Base-by-base conservation (phyloP, 2,329 filamentous ascomycete genomes). In the Falciphora oryzae region DNA sequence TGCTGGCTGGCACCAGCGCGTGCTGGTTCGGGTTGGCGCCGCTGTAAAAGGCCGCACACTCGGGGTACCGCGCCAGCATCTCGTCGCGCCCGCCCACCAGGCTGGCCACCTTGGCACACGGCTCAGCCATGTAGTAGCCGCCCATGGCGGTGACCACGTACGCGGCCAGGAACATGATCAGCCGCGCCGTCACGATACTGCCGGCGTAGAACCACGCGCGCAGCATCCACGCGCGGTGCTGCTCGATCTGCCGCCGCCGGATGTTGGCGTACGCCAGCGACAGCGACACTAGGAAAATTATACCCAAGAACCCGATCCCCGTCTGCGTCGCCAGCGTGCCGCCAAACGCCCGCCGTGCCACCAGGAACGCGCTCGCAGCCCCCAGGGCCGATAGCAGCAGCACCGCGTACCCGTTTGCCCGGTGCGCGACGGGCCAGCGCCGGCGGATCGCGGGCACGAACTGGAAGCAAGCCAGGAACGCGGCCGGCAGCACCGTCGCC, bases 351-450 rank as follows among this genome's bases (percentile, higher is more conserved):
- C 76, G 76, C 0, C 79, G 76, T 0, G 76, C 73, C 29, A 88
- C 81, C 76, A 88, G 82, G 1, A 88, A 67, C 0, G 80, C 84
- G 0, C 82, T 83, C 0, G 76, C 75, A 3, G 81, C 80, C 14
- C 76, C 75, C 4, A 82, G 64, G 0, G 81, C 29, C 3, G 81
- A 75, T 0, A 89, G 74, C 0, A 83, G 65, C 0, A 85, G 65
- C 63, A 86, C 71, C 5, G 82, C 56, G 66, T 88, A 88, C 1
- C 87, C 87, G 63, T 82, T 85, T 64, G 89, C 78, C 0, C 86
- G 82, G 70, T 90, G 87, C 27, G 88, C 71, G 1, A 83, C 65
- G 1, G 85, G 73, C 63, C 75, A 69, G 67, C 78, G 82, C 67
- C 84, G 78, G 1, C 80, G 75, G 38, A 82, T 73, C 4, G 71